Evolutionary conservation across 2,329 filamentous ascomycete species (phyloP).

Genomic region (Periconia macrospinosa): DNA sequence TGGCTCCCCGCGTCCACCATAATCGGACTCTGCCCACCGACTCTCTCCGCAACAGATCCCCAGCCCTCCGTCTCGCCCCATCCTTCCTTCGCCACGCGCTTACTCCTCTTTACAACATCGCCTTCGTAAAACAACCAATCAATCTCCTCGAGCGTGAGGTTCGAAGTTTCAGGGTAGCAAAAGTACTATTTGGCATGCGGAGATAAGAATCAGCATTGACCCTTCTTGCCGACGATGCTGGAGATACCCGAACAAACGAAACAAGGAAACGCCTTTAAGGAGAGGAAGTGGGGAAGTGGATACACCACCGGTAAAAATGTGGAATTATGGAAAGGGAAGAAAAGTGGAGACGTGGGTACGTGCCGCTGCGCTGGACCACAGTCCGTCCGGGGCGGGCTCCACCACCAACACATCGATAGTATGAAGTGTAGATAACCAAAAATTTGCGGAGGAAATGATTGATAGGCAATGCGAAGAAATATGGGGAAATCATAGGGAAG

Average conservation of each 20-base stretch:
- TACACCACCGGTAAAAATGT: not conserved
- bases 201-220: slow-evolving; percentile 2
- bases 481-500: no score
- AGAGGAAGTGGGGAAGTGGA: not conserved
- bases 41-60: slow-evolving; percentile 2
- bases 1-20: slow-evolving; percentile 18
- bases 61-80: slow-evolving; percentile 20
- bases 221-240: not conserved
- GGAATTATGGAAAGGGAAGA: not conserved
- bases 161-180: slow-evolving; percentile 40
- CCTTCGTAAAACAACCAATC: slow-evolving; percentile 39
- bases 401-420: no score
- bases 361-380: no score
- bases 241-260: not conserved
- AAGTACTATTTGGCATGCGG: slow-evolving; percentile 51
- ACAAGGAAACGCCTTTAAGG: not conserved
- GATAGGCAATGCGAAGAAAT: no score
- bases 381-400: no score
- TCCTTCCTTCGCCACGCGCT: slow-evolving; percentile 25
- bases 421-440: no score
- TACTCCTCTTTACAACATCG: slow-evolving; percentile 24
- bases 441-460: no score
- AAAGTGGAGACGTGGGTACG: not conserved
- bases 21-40: slow-evolving; percentile 9
- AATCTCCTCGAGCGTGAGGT: slow-evolving; percentile 40